A percentile compares a stretch with the other conserved stretches of the same genome.
These are phyloP conservation scores for Panaeolus cyanescens DNA, from an alignment of 768 basidiomycete genomes.

Conservation along the genomic window DNA sequence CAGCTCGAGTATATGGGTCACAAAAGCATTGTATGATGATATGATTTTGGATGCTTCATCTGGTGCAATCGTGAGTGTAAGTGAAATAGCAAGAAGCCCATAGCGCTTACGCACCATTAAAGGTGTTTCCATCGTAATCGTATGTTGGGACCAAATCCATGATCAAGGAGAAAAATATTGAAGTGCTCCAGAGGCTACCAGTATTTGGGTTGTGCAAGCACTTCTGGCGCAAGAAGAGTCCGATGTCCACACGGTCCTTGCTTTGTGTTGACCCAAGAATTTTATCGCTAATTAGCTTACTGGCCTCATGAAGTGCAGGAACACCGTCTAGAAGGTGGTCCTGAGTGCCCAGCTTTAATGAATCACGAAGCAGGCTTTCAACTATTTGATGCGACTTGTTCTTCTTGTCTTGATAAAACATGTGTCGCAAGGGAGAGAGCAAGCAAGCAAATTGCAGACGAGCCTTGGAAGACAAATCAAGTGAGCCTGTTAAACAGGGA, in stretches of 20 bases:
- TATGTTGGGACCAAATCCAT: constrained; percentile 67
- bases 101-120: constrained; percentile 43
- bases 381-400: constrained; percentile 59
- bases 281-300: constrained; percentile 32
- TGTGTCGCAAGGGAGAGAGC: constrained; percentile 67
- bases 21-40: constrained; percentile 66
- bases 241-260: constrained; percentile 35
- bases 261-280: background rate
- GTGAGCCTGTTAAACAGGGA: constrained; percentile 42
- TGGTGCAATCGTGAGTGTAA: constrained; percentile 28
- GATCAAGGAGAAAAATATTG: constrained; percentile 74
- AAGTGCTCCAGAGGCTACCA: constrained; percentile 70
- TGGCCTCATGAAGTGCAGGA: constrained; percentile 62
- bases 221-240: constrained; percentile 68
- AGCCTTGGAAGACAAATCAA: constrained; percentile 44
- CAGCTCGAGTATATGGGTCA: constrained; percentile 59
- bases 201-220: constrained; percentile 61
- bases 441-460: constrained; percentile 81
- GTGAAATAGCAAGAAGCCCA: background rate
- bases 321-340: constrained; percentile 79
- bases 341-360: constrained; percentile 80
- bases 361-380: constrained; percentile 77
- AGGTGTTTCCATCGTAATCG: constrained; percentile 34
- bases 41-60: constrained; percentile 50
- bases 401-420: constrained; percentile 66